phyloP scores from a whole-genome alignment of 139 green algal species.

The Haematococcus lacustris region DNA sequence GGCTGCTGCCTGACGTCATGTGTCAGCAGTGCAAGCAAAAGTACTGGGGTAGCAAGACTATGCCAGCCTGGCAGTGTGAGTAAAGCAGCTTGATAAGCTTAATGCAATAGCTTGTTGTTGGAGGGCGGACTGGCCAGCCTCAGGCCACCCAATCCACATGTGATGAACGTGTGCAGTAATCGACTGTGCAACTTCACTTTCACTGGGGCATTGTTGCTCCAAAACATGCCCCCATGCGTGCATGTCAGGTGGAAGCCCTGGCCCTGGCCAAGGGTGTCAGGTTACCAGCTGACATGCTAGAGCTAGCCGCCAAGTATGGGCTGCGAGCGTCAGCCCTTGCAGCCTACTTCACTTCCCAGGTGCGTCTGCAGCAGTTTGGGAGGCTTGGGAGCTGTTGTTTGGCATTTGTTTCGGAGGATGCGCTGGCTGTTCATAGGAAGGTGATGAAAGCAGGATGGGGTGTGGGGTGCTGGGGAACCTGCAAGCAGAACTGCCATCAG shows the following conservation, averaged over 20 bases:
- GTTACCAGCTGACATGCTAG: slow-evolving; percentile 44
- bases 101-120: too few species aligned
- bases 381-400: not conserved
- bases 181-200: not conserved
- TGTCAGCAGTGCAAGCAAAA: not conserved
- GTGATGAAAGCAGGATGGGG: not conserved
- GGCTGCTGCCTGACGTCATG: too few species aligned
- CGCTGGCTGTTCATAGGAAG: not conserved
- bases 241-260: slow-evolving; percentile 37
- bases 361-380: slow-evolving; percentile 16
- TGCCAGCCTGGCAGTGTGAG: too few species aligned
- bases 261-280: slow-evolving; percentile 30
- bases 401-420: not conserved
- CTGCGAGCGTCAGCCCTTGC: slow-evolving; percentile 27
- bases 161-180: too few species aligned
- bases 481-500: not conserved
- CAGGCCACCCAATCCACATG: too few species aligned
- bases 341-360: slow-evolving; percentile 19
- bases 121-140: too few species aligned
- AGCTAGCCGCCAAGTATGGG: slow-evolving; percentile 34
- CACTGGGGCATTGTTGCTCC: not conserved
- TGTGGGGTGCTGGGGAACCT: not conserved
- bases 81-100: too few species aligned
- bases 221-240: not conserved
- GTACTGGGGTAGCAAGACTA: too few species aligned